Evolutionary conservation across 169 alveolate genomes (phyloP), one percentile per base, ranked within the genome.

Genomic region (Plasmodium falciparum): DNA sequence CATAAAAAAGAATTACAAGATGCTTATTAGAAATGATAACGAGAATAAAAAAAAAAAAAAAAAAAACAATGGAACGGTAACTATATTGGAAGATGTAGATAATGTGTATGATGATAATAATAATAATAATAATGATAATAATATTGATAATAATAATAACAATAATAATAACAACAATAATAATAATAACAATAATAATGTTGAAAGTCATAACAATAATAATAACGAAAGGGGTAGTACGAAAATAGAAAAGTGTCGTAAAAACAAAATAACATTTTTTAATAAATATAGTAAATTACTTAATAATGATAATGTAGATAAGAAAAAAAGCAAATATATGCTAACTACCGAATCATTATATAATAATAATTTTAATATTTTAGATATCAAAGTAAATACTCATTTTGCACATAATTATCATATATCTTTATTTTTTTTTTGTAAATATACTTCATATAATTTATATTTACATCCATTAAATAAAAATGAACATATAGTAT

Each of bases 391-490:
- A 26, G 89, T 78, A 22, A 78, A 78, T 29, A 78, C 89, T 0
- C 89, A 78, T 78, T 78, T 78, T 78, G 65, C 89, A 0, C 89
- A 78, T 71, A 78, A 78, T 58, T 78, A 78, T 33, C 89, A 78
- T 58, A 78, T 78, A 13, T 26, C 89, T 0, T 45, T 78, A 49
- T 78, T 78, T 47, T 78, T 78, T 52, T 66, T 78, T n/a, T 78
- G 89, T 66, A 78, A 78, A 45, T 78, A 78, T 58, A 78, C 89
- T 7, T 78, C 89, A 2, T 78, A 78, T 66, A 78, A 78, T 78
- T 58, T 78, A 22, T 78, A 65, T 78, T 47, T 78, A 24, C 89
- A 78, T 22, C 89, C 89, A 6, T 59, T 78, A 26, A 78, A 78
- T 78, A 78, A 78, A 45, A 78, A 78, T 45, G 89, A 78, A 33